These are phyloP conservation scores for Chytriomyces sp. DNA, from an alignment of 192 early-diverging fungal genomes.

Conservation along the genomic window DNA sequence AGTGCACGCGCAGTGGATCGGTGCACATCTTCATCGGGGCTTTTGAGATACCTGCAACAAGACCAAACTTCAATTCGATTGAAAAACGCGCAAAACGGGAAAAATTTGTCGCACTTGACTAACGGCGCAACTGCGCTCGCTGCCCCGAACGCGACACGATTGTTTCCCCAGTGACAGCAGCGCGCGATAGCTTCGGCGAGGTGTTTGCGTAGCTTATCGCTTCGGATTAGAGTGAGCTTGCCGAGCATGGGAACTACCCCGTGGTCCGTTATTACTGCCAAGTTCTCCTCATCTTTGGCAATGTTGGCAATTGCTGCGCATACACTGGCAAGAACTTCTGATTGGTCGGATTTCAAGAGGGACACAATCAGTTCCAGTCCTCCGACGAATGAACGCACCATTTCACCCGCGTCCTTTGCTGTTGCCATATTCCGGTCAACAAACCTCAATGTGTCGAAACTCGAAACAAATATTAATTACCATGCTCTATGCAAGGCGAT, in stretches of 20 bases:
- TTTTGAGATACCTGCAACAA: conserved; percentile 49
- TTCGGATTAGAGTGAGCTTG: conserved; percentile 65
- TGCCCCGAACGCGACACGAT: conserved; percentile 66
- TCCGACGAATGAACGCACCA: conserved; percentile 73
- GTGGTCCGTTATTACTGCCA: conserved; percentile 73
- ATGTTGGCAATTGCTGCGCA: conserved; percentile 73
- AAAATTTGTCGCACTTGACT: conserved; percentile 46
- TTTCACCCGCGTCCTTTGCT: conserved; percentile 73
- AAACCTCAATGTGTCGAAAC: conserved; percentile 22
- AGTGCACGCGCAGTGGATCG: conserved; percentile 63
- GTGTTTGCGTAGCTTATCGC: conserved; percentile 67
- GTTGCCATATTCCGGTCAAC: neutral
- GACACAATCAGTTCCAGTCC: conserved; percentile 71
- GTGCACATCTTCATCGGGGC: conserved; percentile 68
- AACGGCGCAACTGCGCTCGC: conserved; percentile 65
- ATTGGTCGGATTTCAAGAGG: conserved; percentile 64
- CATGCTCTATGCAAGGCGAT: conserved; percentile 71
- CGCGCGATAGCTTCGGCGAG: conserved; percentile 66
- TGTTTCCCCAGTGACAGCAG: conserved; percentile 73
- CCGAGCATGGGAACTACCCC: conserved; percentile 71
- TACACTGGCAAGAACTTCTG: conserved; percentile 65
- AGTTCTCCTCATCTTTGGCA: conserved; percentile 72
- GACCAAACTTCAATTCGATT: too few species aligned
- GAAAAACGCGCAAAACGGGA: too few species aligned
- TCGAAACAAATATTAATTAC: conserved; percentile 37